A percentile compares a stretch with the other conserved stretches of the same genome.
phyloP scores from a whole-genome alignment of 208 protist species.

The Crithidia bombi region DNA sequence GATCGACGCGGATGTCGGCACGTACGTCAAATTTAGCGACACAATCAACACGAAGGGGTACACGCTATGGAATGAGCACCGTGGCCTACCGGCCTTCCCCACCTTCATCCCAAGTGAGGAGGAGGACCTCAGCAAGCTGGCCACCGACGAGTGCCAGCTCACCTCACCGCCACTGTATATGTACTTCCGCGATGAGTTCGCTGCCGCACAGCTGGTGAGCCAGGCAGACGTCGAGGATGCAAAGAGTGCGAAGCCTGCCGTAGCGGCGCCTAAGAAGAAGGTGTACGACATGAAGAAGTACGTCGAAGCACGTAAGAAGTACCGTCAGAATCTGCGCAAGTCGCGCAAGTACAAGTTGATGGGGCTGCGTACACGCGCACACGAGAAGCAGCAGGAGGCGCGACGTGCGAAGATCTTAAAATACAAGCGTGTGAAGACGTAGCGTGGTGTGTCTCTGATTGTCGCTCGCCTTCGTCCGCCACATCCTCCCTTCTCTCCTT shows the following conservation, averaged over 20 bases:
- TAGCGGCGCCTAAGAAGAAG: constrained; percentile 82
- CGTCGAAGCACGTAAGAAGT: constrained; percentile 85
- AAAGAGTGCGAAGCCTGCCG: constrained; percentile 83
- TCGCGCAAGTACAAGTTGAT: constrained; percentile 88
- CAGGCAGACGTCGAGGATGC: constrained; percentile 92
- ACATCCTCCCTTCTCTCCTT: constrained; percentile 4
- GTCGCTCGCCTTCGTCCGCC: not conserved
- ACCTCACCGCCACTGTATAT: constrained; percentile 86
- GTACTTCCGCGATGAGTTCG: constrained; percentile 92
- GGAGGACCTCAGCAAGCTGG: constrained; percentile 85
- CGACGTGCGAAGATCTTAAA: constrained; percentile 86
- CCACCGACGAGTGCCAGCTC: constrained; percentile 92
- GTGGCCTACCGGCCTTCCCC: constrained; percentile 88
- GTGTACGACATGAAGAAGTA: constrained; percentile 94
- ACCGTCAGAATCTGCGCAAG: constrained; percentile 86
- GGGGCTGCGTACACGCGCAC: constrained; percentile 78
- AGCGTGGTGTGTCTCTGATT: constrained; percentile 1
- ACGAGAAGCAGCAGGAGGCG: constrained; percentile 92
- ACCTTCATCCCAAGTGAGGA: constrained; percentile 86
- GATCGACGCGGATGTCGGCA: constrained; percentile 88
- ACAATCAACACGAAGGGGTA: constrained; percentile 93
- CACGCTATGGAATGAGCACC: constrained; percentile 92
- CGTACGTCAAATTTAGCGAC: constrained; percentile 92
- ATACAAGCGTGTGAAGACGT: constrained; percentile 90
- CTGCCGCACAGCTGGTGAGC: constrained; percentile 79